Evolutionary conservation across 2,329 filamentous ascomycete genomes (phyloP), one percentile per base, ranked within the genome.

Genomic region (Tolypocladium guangdongense): DNA sequence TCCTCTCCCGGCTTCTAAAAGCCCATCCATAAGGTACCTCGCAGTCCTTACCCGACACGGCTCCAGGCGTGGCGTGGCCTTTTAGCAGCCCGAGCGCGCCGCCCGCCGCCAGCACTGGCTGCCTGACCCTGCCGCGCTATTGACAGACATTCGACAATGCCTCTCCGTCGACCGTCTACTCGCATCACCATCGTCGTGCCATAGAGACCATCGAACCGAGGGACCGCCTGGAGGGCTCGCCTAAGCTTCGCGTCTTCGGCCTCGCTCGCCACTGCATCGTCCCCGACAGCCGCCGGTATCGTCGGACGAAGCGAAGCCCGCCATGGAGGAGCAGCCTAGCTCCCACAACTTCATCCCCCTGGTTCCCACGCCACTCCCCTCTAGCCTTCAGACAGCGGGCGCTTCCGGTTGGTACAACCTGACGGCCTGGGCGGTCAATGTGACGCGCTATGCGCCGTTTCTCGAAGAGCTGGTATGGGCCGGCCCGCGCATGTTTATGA

Each of bases 401-500:
- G 37, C 53, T 24, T 52, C 52, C n/a, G 52, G 56, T 36, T 81
- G 78, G 78, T 71, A 75, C 58, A 80, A 81, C 60, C 64, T 83
- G 59, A 77, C 78, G 22, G 66, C 71, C 53, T 83, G 81, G 80
- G 76, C 76, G 6, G 74, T 78, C 55, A 82, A 83, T 66, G 71
- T 81, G 55, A 78, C 80, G 45, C 76, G 77, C 59, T 78, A 81
- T 67, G 74, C 80, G 48, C 84, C 86, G 2, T 83, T 83, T 12
- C 70, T 87, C 20, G 82, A 81, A 65, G 85, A 89, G 62, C 71
- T 91, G 49, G 76, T 88, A 58, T 76, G 82, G 67, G 85, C 81
- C 20, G 79, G 87, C 4, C 87, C 87, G 50, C 78, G 87, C 55
- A 82, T 90, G 64, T 77, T 88, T 35, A 83, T 79, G 68, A 84